Evolutionary conservation across 176 grass and related monocot species (phyloP), one percentile per base, ranked within the genome.

Genomic region (Phoenix dactylifera): DNA sequence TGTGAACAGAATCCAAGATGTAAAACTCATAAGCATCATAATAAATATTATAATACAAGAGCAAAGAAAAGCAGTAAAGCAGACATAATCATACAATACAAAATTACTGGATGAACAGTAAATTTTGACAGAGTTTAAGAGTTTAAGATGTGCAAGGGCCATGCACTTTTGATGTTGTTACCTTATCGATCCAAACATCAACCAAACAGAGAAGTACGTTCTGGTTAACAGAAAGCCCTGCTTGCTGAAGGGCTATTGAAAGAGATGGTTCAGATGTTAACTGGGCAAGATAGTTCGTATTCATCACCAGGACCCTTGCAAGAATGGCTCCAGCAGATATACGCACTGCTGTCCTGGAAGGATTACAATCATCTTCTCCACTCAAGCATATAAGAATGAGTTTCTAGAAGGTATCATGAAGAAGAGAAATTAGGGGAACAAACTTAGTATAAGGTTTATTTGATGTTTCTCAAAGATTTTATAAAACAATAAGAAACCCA

Each of bases 161-260:
- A 44, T 44, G 35, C 35, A 44, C 2, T 44, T 14, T 44, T 44
- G 7, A 44, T 44, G 35, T 44, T 44, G 35, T 44, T 44, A 98
- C 93, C 93, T 98, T 92, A 61, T 98, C 84, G 20, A 92, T 76
- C 93, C 93, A 98, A 70, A 89, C 70, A 57, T 98, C 87, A 70
- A 87, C 76, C 50, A 98, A 85, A 76, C 72, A 80, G 72, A 98
- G 85, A 74, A 98, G 84, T 54, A 92, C 56, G 64, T 81, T 92
- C 77, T 98, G 77, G 59, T 80, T 85, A 50, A 98, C 54, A 52
- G 81, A 78, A 83, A 98, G 62, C 52, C 84, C 87, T 51, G 93
- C 73, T 67, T 98, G 93, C 61, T 83, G 81, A 60, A 98, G 83
- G 58, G 51, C 83, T 51, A 70, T 16, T 18, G 32, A 51, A 80